phyloP scores from a whole-genome alignment of 441 rosid genomes.

The Adansonia grandidieri region DNA sequence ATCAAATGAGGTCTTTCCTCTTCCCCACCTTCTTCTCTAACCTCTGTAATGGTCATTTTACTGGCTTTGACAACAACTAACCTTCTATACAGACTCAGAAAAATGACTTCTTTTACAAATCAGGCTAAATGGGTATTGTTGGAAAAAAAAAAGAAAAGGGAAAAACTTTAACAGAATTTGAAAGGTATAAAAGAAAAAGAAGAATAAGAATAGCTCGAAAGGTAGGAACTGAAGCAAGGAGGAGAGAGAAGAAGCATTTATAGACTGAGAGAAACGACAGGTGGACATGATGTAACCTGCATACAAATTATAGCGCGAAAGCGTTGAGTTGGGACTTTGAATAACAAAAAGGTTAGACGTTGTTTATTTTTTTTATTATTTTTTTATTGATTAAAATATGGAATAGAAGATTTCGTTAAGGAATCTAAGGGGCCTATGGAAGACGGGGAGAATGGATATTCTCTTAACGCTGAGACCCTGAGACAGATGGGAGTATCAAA shows the following conservation, averaged over 20 bases:
- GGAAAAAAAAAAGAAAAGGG: slow-evolving; percentile 26
- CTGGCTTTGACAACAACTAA: slow-evolving; percentile 35
- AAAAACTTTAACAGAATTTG: slow-evolving; percentile 31
- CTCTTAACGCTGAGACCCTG: slow-evolving; percentile 10
- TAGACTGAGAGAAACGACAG: slow-evolving; percentile 45
- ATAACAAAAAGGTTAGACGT: not conserved
- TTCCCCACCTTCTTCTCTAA: slow-evolving; percentile 48
- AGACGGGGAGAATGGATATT: slow-evolving; percentile 46
- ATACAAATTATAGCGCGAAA: slow-evolving; percentile 15
- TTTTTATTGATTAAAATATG: not conserved
- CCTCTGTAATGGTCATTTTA: slow-evolving; percentile 61
- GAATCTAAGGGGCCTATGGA: slow-evolving; percentile 42
- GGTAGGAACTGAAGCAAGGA: slow-evolving; percentile 30
- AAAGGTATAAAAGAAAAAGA: slow-evolving; percentile 22
- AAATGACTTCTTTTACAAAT: slow-evolving; percentile 27
- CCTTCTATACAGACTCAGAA: slow-evolving; percentile 10
- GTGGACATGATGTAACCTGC: not conserved
- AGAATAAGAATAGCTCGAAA: slow-evolving; percentile 22
- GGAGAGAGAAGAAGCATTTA: slow-evolving; percentile 41
- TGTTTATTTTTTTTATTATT: too few species aligned
- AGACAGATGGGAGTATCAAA: slow-evolving; percentile 31
- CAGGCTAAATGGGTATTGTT: slow-evolving; percentile 43
- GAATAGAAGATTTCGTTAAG: slow-evolving; percentile 15
- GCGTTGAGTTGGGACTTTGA: slow-evolving; percentile 16
- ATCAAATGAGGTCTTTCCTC: slow-evolving; percentile 56